phyloP scores from a whole-genome alignment of 2,329 filamentous ascomycete species.

The Purpureocillium takamizusanense region DNA sequence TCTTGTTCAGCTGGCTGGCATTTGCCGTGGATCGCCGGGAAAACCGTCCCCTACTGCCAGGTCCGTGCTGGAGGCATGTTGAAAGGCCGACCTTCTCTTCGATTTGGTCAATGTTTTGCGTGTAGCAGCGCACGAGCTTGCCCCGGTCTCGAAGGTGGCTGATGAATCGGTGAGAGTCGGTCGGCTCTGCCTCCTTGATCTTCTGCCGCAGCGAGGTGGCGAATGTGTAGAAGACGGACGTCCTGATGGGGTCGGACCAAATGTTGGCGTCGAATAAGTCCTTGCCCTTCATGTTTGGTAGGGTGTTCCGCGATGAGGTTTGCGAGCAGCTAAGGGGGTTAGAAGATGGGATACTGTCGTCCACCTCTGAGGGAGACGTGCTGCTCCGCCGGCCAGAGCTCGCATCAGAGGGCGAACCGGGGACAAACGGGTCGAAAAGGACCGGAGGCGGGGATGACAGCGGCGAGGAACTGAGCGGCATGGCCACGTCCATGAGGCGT shows the following conservation, averaged over 20 bases:
- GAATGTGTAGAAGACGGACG: conserved; percentile 65
- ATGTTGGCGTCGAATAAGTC: conserved; percentile 65
- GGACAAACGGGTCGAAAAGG: conserved; percentile 41
- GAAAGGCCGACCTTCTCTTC: conserved; percentile 62
- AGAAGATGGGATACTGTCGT: conserved; percentile 31
- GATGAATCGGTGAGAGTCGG: conserved; percentile 60
- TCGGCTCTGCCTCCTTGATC: conserved; percentile 53
- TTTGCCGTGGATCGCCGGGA: conserved; percentile 36
- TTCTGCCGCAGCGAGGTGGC: conserved; percentile 58
- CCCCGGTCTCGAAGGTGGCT: conserved; percentile 56
- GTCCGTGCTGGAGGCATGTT: conserved; percentile 51
- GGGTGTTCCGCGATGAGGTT: conserved; percentile 19
- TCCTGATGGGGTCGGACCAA: conserved; percentile 59
- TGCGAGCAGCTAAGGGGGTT: conserved; percentile 31
- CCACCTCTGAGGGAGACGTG: conserved; percentile 34
- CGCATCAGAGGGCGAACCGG: conserved; percentile 24
- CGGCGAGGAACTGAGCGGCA: conserved; percentile 38
- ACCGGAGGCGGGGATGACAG: conserved; percentile 47
- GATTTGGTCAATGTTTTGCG: conserved; percentile 67
- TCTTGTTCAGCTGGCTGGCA: conserved; percentile 22
- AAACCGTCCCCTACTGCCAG: conserved; percentile 53
- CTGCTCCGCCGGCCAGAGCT: conserved; percentile 26
- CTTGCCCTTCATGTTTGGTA: conserved; percentile 59
- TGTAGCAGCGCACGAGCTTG: conserved; percentile 63
- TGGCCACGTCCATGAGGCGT: conserved; percentile 11